These are phyloP conservation scores for Geosmithia flava DNA, from an alignment of 2,329 filamentous ascomycete species.

Conservation along the genomic window DNA sequence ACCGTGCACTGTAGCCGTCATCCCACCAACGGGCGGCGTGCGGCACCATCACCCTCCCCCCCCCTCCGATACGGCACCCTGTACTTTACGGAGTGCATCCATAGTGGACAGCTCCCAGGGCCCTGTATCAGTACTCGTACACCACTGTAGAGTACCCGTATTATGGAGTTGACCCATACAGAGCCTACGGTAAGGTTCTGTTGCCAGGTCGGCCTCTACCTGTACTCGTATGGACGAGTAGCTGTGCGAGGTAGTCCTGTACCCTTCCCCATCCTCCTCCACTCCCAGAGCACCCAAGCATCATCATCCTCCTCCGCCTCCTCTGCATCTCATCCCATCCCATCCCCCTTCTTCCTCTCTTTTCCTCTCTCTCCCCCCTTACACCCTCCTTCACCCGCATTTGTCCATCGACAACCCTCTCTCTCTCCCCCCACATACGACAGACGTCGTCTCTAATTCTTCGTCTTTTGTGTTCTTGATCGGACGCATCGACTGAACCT, in stretches of 20 bases:
- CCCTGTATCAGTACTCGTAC: too few relatives aligned
- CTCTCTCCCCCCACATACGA: conserved; percentile 21
- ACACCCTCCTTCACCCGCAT: conserved; percentile 2
- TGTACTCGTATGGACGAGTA: too few relatives aligned
- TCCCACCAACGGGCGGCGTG: too few relatives aligned
- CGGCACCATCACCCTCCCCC: too few relatives aligned
- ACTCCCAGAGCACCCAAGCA: conserved; percentile 7
- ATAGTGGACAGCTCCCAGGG: too few relatives aligned
- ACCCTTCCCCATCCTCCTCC: conserved; percentile 6
- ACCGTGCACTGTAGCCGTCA: too few relatives aligned
- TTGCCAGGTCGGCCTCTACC: too few relatives aligned
- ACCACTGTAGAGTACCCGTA: too few relatives aligned
- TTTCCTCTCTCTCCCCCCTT: background rate
- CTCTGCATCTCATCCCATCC: background rate
- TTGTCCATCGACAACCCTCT: conserved; percentile 7
- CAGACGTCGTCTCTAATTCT: conserved; percentile 13
- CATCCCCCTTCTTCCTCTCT: background rate
- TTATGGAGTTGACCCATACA: too few relatives aligned
- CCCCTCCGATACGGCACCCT: too few relatives aligned
- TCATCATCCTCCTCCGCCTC: conserved; percentile 4
- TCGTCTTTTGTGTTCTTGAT: conserved; percentile 12
- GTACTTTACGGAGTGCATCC: too few relatives aligned
- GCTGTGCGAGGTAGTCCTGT: background rate
- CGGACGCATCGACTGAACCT: background rate
- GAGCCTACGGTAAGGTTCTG: too few relatives aligned